Conservation (phyloP, 2,329 filamentous ascomycete genomes). For the Colletotrichum shisoi region DNA sequence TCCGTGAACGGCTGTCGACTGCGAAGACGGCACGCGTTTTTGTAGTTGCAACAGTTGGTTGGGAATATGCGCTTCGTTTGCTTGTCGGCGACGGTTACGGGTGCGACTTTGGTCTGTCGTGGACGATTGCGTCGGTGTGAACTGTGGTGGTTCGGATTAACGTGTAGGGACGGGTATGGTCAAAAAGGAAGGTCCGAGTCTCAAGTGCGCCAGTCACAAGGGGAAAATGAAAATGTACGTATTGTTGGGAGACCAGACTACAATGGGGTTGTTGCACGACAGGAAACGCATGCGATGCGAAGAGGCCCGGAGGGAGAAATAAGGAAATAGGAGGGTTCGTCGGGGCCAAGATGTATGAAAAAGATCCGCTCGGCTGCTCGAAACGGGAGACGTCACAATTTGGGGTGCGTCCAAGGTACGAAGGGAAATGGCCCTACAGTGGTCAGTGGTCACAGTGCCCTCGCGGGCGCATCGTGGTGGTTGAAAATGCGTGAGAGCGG, state of each 20-base stretch:
- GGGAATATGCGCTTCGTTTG: background rate
- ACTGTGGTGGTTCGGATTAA: conserved; percentile 30
- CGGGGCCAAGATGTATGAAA: conserved; percentile 27
- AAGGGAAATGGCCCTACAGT: conserved; percentile 33
- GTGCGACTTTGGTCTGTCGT: conserved; percentile 29
- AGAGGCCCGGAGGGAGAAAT: conserved; percentile 30
- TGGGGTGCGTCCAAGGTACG: conserved; percentile 39
- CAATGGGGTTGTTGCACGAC: conserved; percentile 30
- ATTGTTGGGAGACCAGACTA: conserved; percentile 21
- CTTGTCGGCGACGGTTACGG: background rate
- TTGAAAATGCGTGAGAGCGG: conserved; percentile 17
- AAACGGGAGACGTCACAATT: conserved; percentile 46
- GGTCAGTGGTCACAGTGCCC: conserved; percentile 40
- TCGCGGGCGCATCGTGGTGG: conserved; percentile 29
- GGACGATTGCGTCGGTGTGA: conserved; percentile 20
- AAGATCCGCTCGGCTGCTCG: conserved; percentile 40
- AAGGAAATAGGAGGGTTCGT: conserved; percentile 15
- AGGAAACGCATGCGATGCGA: conserved; percentile 31
- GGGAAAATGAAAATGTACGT: conserved; percentile 38
- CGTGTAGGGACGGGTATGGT: conserved; percentile 19
- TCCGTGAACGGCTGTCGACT: background rate
- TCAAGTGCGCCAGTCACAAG: conserved; percentile 41
- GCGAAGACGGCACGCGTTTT: background rate
- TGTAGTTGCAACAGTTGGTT: background rate
- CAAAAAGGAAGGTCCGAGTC: conserved; percentile 34